Percentiles rank a stretch among this genome's conserved stretches.
phyloP scores from a whole-genome alignment of 2,329 filamentous ascomycete species.

The Xylariaceae sp. region DNA sequence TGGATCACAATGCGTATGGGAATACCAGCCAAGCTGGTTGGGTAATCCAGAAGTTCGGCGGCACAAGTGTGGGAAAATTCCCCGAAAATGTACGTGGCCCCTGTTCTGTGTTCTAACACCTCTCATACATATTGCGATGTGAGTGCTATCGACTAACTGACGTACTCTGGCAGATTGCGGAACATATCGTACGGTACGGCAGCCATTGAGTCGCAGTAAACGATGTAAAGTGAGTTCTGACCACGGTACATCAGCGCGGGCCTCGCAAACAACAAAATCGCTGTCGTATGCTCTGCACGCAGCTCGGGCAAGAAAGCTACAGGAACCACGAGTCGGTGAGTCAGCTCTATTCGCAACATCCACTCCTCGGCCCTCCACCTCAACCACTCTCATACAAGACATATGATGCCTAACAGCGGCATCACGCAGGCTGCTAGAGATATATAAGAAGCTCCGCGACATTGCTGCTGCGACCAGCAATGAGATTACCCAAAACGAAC shows the following conservation, averaged over 20 bases:
- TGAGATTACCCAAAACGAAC: slow-evolving; percentile 46
- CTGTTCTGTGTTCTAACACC: slow-evolving; percentile 7
- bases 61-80: slow-evolving; percentile 94
- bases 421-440: slow-evolving; percentile 47
- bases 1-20: slow-evolving; percentile 12
- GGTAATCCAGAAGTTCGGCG: slow-evolving; percentile 94
- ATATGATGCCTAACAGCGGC: too few relatives aligned
- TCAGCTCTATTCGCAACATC: slow-evolving; percentile 24
- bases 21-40: slow-evolving; percentile 42
- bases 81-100: slow-evolving; percentile 57
- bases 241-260: slow-evolving; percentile 41
- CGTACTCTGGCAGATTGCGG: slow-evolving; percentile 48
- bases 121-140: slow-evolving; percentile 1
- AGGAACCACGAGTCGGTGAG: slow-evolving; percentile 91
- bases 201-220: slow-evolving; percentile 10
- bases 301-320: slow-evolving; percentile 92
- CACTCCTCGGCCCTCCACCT: background rate
- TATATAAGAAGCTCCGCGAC: slow-evolving; percentile 53
- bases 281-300: slow-evolving; percentile 91
- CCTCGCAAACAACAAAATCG: slow-evolving; percentile 68
- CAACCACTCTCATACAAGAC: background rate
- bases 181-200: slow-evolving; percentile 62
- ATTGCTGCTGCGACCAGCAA: slow-evolving; percentile 50
- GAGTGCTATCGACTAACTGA: background rate
- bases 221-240: slow-evolving; percentile 5